Evolutionary conservation across 495 filamentous ascomycete species (phyloP).

Genomic region (Trichoderma asperelloides): DNA sequence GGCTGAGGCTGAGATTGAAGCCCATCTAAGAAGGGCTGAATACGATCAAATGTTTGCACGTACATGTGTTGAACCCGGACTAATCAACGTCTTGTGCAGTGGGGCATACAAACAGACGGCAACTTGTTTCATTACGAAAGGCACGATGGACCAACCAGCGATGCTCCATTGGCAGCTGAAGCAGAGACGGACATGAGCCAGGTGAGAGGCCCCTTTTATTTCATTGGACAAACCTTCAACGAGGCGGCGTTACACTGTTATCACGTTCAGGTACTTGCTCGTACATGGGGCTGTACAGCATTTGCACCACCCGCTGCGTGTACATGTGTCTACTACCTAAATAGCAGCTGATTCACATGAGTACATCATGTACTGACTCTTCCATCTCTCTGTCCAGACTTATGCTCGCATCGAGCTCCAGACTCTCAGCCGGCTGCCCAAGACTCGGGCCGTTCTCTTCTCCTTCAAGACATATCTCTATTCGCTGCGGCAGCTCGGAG

Average conservation of each 20-base stretch:
- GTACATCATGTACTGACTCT: neutral
- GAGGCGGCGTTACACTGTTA: too few species aligned
- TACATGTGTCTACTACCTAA: too few species aligned
- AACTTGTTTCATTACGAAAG: conserved; percentile 38
- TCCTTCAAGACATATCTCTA: conserved; percentile 76
- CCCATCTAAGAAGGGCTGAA: too few species aligned
- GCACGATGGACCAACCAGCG: conserved; percentile 12
- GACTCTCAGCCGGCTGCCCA: conserved; percentile 63
- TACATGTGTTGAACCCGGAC: neutral
- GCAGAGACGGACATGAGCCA: neutral
- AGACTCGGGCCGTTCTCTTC: conserved; percentile 60
- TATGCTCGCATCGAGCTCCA: conserved; percentile 66
- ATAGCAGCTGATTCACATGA: neutral
- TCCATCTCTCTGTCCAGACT: conserved; percentile 26
- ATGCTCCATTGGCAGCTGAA: neutral
- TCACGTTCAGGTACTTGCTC: too few species aligned
- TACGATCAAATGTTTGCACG: neutral
- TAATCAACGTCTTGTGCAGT: conserved; percentile 26
- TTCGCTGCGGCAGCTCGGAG: conserved; percentile 55
- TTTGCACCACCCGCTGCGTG: too few species aligned
- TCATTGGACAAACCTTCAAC: too few species aligned
- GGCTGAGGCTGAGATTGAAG: too few species aligned
- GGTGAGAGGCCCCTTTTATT: neutral
- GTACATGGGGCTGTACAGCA: too few species aligned
- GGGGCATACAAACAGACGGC: conserved; percentile 52